These are phyloP conservation scores for Vaccinium macrocarpon DNA, from an alignment of 148 eudicot genomes.

Conservation along the genomic window DNA sequence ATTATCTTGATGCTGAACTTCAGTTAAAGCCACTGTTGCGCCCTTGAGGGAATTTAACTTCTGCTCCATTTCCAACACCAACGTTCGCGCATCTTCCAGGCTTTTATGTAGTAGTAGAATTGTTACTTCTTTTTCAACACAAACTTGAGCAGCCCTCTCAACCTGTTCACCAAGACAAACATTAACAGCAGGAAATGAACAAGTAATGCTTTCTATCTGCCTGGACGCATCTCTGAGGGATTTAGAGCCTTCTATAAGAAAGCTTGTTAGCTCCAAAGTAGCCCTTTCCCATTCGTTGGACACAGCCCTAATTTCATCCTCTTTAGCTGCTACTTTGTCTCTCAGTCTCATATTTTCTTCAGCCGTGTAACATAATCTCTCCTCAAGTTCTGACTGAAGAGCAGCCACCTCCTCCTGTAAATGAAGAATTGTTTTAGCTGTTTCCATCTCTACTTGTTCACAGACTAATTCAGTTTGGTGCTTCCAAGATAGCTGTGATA, in stretches of 20 bases:
- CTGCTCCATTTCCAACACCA: conserved; percentile 43
- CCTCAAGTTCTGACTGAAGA: conserved; percentile 46
- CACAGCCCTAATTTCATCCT: conserved; percentile 36
- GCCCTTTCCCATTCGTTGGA: conserved; percentile 60
- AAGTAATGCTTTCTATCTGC: conserved; percentile 43
- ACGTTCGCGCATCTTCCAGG: conserved; percentile 52
- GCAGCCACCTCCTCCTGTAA: conserved; percentile 55
- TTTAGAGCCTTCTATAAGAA: conserved; percentile 59
- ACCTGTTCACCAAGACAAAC: conserved; percentile 46
- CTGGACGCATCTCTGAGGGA: conserved; percentile 53
- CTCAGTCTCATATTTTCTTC: conserved; percentile 44
- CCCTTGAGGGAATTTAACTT: conserved; percentile 51
- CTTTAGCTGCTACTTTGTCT: conserved; percentile 41
- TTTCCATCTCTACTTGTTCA: conserved; percentile 57
- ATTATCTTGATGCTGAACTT: conserved; percentile 33
- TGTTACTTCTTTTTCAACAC: conserved; percentile 57
- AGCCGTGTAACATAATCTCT: conserved; percentile 29
- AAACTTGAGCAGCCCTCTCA: conserved; percentile 51
- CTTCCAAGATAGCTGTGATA: conserved; percentile 25
- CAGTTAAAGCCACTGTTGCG: conserved; percentile 54
- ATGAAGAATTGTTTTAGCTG: conserved; percentile 51
- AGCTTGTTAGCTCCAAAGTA: conserved; percentile 54
- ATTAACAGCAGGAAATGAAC: conserved; percentile 49
- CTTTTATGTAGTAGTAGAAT: conserved; percentile 43
- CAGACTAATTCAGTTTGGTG: conserved; percentile 45